Evolutionary conservation across 768 basidiomycete species (phyloP), one percentile per base, ranked within the genome.

Genomic region (Gautieria morchelliformis): DNA sequence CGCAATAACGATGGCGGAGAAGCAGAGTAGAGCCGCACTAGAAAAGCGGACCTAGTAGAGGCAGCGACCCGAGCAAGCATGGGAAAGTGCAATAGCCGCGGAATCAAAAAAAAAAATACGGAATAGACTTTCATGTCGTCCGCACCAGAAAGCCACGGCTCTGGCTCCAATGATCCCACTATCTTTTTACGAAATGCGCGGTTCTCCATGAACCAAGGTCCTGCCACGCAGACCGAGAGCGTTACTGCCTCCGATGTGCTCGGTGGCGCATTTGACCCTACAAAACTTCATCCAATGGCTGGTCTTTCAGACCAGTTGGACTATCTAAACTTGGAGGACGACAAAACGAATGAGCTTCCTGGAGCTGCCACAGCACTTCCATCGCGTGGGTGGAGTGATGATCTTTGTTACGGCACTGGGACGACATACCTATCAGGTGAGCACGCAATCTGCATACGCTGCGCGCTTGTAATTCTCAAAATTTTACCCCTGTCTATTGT

Each of bases 401-500:
- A 99, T 76, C 75, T 99, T 59, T 97, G 93, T 81, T 97, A 98
- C 74, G 96, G 96, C 67, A 97, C 94, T 66, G 96, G 96, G 62
- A 94, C 94, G 63, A 96, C 93, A 76, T 99, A 99, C 83, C 84
- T 99, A 58, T 81, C 89, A 71, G 95, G 95, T 97, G 69, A 69
- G 91, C 85, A 61, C 52, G 59, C 58, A 70, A 78, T 76, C 78
- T 80, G 80, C 77, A 80, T 82, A 77, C 79, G 75, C 74, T 80
- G 76, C 75, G 58, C 64, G 58, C 44, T 55, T 66, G 53, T 63
- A 63, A 17, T 63, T 63, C 63, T 73, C 73, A 70, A 72, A 71
- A 66, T 65, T 70, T 53, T 61, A 62, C 63, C 49, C 60, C 56
- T 41, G 49, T 58, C 64, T 22, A 58, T 65, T 57, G 59, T 57